Base-by-base conservation (phyloP, 768 basidiomycete species). In the Trametopsis cervina region DNA sequence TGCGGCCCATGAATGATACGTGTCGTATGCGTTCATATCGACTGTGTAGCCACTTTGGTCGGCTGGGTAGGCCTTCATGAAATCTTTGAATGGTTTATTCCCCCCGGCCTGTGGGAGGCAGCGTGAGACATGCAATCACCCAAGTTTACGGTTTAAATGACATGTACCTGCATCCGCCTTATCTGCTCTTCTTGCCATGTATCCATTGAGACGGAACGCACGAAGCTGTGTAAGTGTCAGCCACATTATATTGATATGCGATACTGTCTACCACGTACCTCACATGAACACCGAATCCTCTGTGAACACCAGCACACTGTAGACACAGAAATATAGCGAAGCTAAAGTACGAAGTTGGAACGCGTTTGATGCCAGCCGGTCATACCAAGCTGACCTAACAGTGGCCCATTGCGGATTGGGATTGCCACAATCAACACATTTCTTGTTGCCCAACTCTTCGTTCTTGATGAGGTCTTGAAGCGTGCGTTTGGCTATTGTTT, bases 341-440 rank as follows among this genome's bases (percentile, higher is more conserved):
- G 64, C 83, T 87, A 63, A 38, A 46, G 43, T 53, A 48, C 23
- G 42, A 44, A 49, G 29, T 10, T 49, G 44, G 37, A 17, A 40
- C 27, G 40, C 15, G 27, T 40, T 22, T 44, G 42, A 48, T 39
- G 47, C 27, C 41, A 40, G 37, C 24, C 40, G 43, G 48, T 41
- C 49, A 26, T 41, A 20, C 13, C 40, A 10, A 12, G 45, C 67
- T 51, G 55, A 86, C 86, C 85, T 80, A 54, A 89, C 65, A 21
- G 82, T 83, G n/a, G 90, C 89, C 93, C 93, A 97, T 62, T 95
- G 93, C 0, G 93, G 93, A 60, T 90, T 89, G n/a, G 88, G 92
- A 52, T 86, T 91, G 9, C 69, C 65, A 59, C 92, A 96, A 62
- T 95, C 92, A 12, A 77, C 74, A 63, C 92, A 96, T 37, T 70